Conservation (phyloP, 352 stramenopile genomes). For the Blastocystis sp. region DNA sequence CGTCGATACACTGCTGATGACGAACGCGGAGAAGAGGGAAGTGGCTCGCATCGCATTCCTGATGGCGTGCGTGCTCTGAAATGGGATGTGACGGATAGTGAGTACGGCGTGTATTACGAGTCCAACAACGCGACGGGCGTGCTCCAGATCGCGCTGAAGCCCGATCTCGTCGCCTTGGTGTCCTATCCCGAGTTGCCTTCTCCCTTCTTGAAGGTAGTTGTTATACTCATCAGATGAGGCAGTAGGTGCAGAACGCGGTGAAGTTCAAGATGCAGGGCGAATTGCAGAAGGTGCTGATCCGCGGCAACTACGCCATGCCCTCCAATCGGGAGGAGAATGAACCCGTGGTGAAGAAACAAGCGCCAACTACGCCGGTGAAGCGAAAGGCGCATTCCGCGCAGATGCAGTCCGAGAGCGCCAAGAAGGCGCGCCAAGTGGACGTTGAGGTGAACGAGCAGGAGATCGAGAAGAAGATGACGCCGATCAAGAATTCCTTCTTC, state of each 20-base stretch:
- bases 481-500: slow-evolving; percentile 36
- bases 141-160: slow-evolving; percentile 14
- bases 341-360: not conserved
- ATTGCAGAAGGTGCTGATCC: slow-evolving; percentile 20
- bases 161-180: not conserved
- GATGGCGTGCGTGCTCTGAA: slow-evolving; percentile 13
- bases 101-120: slow-evolving; percentile 53
- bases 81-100: not conserved
- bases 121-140: not conserved
- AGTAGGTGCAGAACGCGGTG: not conserved
- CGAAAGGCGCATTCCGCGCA: not conserved
- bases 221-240: not conserved
- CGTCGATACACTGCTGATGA: slow-evolving; percentile 47
- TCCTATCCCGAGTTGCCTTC: slow-evolving; percentile 44
- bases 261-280: slow-evolving; percentile 36
- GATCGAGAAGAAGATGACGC: slow-evolving; percentile 33
- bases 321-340: not conserved
- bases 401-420: not conserved
- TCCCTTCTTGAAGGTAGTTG: slow-evolving; percentile 11
- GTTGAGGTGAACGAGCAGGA: not conserved
- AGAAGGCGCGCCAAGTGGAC: slow-evolving; percentile 5
- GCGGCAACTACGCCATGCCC: not conserved
- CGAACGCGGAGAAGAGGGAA: slow-evolving; percentile 20
- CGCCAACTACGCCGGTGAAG: not conserved
- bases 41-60: slow-evolving; percentile 11